Conservation (phyloP, 2,329 filamentous ascomycete species). For the Ophiostoma ulmi region DNA sequence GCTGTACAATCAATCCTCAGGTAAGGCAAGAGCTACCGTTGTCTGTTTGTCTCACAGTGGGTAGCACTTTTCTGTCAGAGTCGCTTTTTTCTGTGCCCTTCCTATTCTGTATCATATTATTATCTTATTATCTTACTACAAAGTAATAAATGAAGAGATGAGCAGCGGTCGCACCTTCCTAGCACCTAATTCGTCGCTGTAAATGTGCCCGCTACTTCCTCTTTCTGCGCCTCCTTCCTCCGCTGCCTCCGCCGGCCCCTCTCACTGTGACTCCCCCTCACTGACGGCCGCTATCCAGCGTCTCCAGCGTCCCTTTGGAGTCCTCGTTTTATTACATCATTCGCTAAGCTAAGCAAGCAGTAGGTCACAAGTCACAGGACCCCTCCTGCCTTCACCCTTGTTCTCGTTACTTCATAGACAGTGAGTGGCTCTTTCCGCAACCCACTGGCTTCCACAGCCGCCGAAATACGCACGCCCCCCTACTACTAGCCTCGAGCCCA, state of each 20-base stretch:
- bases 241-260: background rate
- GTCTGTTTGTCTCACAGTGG: background rate
- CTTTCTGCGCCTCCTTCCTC: background rate
- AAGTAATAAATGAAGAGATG: background rate
- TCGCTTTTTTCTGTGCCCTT: too few relatives aligned
- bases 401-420: background rate
- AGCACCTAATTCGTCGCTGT: background rate
- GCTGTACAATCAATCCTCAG: background rate
- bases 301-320: background rate
- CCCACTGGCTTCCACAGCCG: slow-evolving; percentile 18
- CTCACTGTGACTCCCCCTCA: background rate
- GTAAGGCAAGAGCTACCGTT: background rate
- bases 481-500: slow-evolving; percentile 12
- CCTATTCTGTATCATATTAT: too few relatives aligned
- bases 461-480: slow-evolving; percentile 14
- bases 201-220: slow-evolving; percentile 2
- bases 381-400: slow-evolving; percentile 13
- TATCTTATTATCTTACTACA: too few relatives aligned
- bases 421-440: slow-evolving; percentile 8
- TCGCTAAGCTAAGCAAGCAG: slow-evolving; percentile 7
- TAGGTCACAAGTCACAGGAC: slow-evolving; percentile 17
- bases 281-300: background rate
- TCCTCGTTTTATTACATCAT: slow-evolving; percentile 23
- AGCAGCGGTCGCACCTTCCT: background rate
- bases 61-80: too few relatives aligned